A percentile compares a stretch with the other conserved stretches of the same genome.
Evolutionary conservation across 2,329 filamentous ascomycete genomes (phyloP).

Genomic region (Pestalotiopsis fici): DNA sequence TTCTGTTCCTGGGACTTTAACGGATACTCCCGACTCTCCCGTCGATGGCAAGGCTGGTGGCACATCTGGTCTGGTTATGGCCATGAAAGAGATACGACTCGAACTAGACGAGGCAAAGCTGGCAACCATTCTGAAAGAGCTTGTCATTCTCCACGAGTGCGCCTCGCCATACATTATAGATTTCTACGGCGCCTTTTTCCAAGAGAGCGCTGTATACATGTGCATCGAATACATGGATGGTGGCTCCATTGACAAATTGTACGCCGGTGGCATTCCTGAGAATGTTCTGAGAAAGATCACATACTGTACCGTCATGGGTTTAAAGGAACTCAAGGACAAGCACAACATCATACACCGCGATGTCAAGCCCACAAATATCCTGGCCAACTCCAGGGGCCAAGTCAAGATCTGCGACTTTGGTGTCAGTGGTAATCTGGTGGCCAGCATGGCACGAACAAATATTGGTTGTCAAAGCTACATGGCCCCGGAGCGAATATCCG

Average conservation of each 20-base stretch:
- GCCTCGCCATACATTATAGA: conserved; percentile 96
- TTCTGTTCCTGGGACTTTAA: conserved; percentile 37
- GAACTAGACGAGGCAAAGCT: conserved; percentile 98
- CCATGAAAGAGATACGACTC: conserved; percentile 97
- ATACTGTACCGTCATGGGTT: conserved; percentile 82
- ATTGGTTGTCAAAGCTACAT: conserved; percentile 99
- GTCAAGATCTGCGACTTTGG: conserved; percentile 99
- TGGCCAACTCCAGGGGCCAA: conserved; percentile 86
- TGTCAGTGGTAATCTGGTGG: conserved; percentile 93
- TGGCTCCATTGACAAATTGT: conserved; percentile 95
- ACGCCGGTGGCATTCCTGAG: conserved; percentile 87
- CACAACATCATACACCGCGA: conserved; percentile 99
- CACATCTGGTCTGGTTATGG: conserved; percentile 80
- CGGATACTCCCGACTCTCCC: conserved; percentile 27
- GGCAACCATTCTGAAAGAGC: conserved; percentile 93
- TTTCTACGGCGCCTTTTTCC: conserved; percentile 98
- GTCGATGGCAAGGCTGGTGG: conserved; percentile 39
- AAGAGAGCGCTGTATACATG: conserved; percentile 98
- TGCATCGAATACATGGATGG: conserved; percentile 99
- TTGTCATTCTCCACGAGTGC: conserved; percentile 94
- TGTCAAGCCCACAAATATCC: conserved; percentile 98
- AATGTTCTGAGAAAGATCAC: conserved; percentile 87
- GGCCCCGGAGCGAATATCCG: conserved; percentile 94
- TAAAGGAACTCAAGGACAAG: conserved; percentile 93
- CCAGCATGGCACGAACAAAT: conserved; percentile 97